A percentile compares a stretch with the other conserved stretches of the same genome.
Evolutionary conservation across 2,329 filamentous ascomycete species (phyloP).

Genomic region (Aureobasidium sp.): DNA sequence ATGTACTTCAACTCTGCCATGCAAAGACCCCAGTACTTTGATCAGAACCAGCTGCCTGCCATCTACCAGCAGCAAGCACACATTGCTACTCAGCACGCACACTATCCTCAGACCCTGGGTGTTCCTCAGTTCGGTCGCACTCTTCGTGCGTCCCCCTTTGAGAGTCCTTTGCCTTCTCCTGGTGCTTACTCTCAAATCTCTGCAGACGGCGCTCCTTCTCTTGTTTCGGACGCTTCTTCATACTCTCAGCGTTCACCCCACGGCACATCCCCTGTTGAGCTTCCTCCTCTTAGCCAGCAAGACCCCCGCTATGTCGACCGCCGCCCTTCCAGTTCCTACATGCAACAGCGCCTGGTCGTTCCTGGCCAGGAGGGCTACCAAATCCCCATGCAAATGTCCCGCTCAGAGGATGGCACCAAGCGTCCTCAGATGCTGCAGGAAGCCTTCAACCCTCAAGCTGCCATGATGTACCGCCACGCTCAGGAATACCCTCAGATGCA

Average conservation of each 20-base stretch:
- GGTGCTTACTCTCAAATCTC: slow-evolving; percentile 57
- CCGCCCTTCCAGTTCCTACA: slow-evolving; percentile 23
- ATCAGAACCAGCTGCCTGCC: slow-evolving; percentile 19
- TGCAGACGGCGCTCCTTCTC: slow-evolving; percentile 55
- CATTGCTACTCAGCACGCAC: slow-evolving; percentile 17
- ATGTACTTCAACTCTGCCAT: slow-evolving; percentile 21
- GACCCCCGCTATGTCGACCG: slow-evolving; percentile 21
- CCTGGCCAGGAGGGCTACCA: slow-evolving; percentile 26
- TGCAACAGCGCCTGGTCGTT: slow-evolving; percentile 27
- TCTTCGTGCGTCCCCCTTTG: slow-evolving; percentile 31
- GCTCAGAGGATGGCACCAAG: slow-evolving; percentile 24
- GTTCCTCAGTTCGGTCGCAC: slow-evolving; percentile 26
- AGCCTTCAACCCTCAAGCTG: slow-evolving; percentile 26
- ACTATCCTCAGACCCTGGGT: slow-evolving; percentile 28
- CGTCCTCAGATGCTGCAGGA: slow-evolving; percentile 30
- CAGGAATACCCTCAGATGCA: slow-evolving; percentile 20
- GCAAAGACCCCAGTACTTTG: slow-evolving; percentile 19
- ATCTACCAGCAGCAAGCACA: slow-evolving; percentile 20
- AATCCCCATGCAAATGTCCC: slow-evolving; percentile 26
- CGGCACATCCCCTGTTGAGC: slow-evolving; percentile 41
- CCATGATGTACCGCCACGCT: slow-evolving; percentile 21
- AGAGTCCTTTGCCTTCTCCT: slow-evolving; percentile 58
- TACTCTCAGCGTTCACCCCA: slow-evolving; percentile 40
- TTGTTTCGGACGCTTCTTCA: slow-evolving; percentile 59
- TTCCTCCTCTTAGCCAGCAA: slow-evolving; percentile 31